These are phyloP conservation scores for Dysphania ambrosioides DNA, from an alignment of 148 eudicot genomes.

Conservation along the genomic window DNA sequence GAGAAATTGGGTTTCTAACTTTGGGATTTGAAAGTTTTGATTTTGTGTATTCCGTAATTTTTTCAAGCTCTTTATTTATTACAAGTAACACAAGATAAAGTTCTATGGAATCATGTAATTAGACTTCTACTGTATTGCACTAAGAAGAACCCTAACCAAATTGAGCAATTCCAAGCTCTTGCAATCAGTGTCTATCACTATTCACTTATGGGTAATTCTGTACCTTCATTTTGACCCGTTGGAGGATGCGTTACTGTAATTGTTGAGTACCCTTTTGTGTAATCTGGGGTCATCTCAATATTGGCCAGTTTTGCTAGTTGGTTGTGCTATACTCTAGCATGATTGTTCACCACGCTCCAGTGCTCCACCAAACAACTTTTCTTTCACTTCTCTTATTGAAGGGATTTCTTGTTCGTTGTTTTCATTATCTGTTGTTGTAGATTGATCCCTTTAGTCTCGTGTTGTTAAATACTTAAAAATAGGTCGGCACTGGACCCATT, in stretches of 20 bases:
- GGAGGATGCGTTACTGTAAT: no score
- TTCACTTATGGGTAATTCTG: background rate
- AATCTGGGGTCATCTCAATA: background rate
- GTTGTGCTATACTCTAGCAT: background rate
- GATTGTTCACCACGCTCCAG: background rate
- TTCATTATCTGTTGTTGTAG: background rate
- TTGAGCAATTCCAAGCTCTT: background rate
- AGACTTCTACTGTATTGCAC: conserved; percentile 38
- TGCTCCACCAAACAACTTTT: no score
- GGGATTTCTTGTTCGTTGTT: no score
- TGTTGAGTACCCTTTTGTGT: no score
- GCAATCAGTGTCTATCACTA: no score
- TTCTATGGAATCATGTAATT: conserved; percentile 9
- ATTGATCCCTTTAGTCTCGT: background rate
- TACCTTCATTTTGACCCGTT: background rate
- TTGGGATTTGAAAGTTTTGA: background rate
- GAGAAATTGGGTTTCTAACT: background rate
- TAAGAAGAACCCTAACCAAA: conserved; percentile 6
- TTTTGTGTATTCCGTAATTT: no score
- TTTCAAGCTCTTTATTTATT: background rate
- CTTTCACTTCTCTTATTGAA: background rate
- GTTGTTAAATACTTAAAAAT: background rate
- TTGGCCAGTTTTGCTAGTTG: background rate
- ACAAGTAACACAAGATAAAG: background rate
- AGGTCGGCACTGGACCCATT: background rate